These are phyloP conservation scores for Serendipita sp. DNA, from an alignment of 768 basidiomycete species.

Conservation along the genomic window DNA sequence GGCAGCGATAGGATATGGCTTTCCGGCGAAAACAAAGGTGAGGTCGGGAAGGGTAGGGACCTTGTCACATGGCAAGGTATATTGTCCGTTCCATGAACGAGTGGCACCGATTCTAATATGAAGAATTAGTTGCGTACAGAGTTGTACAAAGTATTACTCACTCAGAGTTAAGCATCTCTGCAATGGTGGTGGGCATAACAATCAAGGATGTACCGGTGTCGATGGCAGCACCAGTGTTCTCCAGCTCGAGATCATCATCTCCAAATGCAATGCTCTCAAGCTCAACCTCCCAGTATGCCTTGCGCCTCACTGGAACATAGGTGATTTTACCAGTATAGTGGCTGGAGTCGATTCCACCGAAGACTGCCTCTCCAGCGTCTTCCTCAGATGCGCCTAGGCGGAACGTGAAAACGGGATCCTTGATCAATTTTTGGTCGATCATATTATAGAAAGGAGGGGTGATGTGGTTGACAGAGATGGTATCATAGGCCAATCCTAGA, in stretches of 20 bases:
- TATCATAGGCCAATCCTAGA: constrained; percentile 85
- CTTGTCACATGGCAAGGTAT: constrained; percentile 74
- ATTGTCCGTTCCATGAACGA: constrained; percentile 93
- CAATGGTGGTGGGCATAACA: constrained; percentile 81
- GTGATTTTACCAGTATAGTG: constrained; percentile 67
- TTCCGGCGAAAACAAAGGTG: constrained; percentile 67
- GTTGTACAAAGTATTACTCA: constrained; percentile 9
- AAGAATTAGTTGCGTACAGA: neutral
- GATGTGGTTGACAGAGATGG: constrained; percentile 86
- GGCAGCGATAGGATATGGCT: constrained; percentile 62
- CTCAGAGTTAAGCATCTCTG: constrained; percentile 92
- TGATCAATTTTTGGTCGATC: constrained; percentile 67
- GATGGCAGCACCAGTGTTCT: constrained; percentile 86
- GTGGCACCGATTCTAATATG: constrained; percentile 62
- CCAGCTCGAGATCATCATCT: constrained; percentile 72
- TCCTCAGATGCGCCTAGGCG: constrained; percentile 71
- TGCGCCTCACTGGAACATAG: constrained; percentile 84
- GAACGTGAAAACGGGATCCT: constrained; percentile 86
- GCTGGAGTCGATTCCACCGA: constrained; percentile 69
- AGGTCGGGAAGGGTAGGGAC: constrained; percentile 75
- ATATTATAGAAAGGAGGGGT: constrained; percentile 90
- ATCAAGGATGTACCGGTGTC: constrained; percentile 94
- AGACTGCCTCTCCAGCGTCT: constrained; percentile 81
- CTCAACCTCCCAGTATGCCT: constrained; percentile 98
- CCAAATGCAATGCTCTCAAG: constrained; percentile 77